Evolutionary conservation across 768 basidiomycete species (phyloP), one percentile per base, ranked within the genome.

Genomic region (Ramaria rubella): DNA sequence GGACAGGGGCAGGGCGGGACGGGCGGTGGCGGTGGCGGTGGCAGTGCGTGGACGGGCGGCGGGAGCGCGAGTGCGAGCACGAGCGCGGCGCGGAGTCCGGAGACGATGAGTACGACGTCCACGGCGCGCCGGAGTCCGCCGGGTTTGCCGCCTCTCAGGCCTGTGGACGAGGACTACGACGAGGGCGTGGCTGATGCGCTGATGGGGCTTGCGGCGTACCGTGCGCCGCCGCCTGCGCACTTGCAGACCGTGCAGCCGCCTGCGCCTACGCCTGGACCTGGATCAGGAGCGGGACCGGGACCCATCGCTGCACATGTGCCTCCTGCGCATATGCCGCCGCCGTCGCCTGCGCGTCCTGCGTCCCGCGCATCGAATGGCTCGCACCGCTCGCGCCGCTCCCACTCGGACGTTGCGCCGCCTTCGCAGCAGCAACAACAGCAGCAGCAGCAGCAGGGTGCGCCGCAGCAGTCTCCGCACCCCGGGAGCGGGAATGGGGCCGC

Each of bases 151-250:
- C 83, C 85, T 6, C 74, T 82, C 11, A 78, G 94, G 6, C 72
- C 80, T 1, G 79, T 94, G 17, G 92, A 96, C 64, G 94, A 98
- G 62, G 89, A 96, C 63, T 96, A 96, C 62, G 94, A 98, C 63
- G 94, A 94, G 68, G 89, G 87, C 24, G 88, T 84, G n/a, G 83
- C 90, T 4, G 91, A 92, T 62, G 82, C 89, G 0, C 73, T 96
- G 31, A 89, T 96, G 70, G 82, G 79, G 2, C 75, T 96, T 57
- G 70, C 86, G 14, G 70, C 57, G 7, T 49, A 49, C 19, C 40
- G 52, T 30, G 43, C 48, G 21, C 55, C 60, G 27, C 19, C 59
- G 38, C 55, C 23, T 19, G 55, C 15, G 42, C 33, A 36, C 7
- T 19, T 9, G 43, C 43, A 7, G 7, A 8, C 43, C 8, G 7